Base-by-base conservation (phyloP, 139 green algal species). In the Coelastrella sp. region DNA sequence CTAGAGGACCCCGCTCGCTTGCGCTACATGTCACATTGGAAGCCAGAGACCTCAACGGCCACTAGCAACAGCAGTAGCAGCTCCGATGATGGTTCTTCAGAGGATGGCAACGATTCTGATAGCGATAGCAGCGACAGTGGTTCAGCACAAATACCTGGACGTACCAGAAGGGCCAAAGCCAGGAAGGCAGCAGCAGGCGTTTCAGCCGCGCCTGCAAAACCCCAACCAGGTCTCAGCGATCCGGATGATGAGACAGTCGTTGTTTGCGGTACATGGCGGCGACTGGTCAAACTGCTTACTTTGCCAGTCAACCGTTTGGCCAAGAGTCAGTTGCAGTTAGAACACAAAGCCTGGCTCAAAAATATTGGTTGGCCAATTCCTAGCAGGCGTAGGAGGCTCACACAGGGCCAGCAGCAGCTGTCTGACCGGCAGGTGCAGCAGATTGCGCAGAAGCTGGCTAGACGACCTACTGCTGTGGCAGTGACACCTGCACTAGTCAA, bases 1-100 rank as follows among this genome's bases (percentile, higher is more conserved):
- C 60, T 17, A 47, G 56, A 84, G 7, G 16, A 19, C 8, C 17
- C 80, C 7, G 59, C 59, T n/a, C 61, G 59, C n/a, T 22, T 75
- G 19, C 60, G 80, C 32, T 56, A 54, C 56, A 84, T 84, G 78
- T 3, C 68, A 56, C 78, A 84, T 56, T 84, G 78, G 78, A 84
- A 54, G 7, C 17, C 56, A 68, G 19, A 84, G 17, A 17, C 10
- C 10, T 7, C 76, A 20, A 56, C 54, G 20, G 78, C 57, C 7
- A 68, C 10, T 68, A 68, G 56, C 3, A 19, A 56, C 47, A 66
- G 54, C 56, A 68, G 77, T 56, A 65, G 54, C 47, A 83, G 23
- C 78, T 54, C 20, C 19, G 16, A 57, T n/a, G n/a, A n/a, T n/a
- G n/a, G n/a, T n/a, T n/a, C n/a, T n/a, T n/a, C n/a, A n/a, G n/a